Base-by-base conservation (phyloP, 768 basidiomycete genomes). In the Erythrobasidium yunnanense region DNA sequence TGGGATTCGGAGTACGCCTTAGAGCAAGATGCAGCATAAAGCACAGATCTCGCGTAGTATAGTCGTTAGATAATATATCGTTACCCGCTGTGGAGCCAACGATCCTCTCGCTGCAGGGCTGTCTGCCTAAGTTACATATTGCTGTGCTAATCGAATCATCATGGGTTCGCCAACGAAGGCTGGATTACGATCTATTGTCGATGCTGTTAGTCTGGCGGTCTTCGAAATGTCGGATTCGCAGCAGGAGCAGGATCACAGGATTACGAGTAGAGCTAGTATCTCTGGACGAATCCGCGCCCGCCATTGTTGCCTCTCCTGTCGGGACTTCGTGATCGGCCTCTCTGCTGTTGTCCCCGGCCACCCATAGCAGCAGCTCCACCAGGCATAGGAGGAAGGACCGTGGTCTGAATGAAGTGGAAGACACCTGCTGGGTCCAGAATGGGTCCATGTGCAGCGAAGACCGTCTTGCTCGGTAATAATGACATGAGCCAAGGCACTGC, bases 401-500 rank as follows among this genome's bases (percentile, higher is more conserved):
- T 63, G 20, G 42, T 51, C 49, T 13, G 11, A 29, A 63, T 27
- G 6, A 63, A 17, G 33, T 51, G 60, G 13, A 63, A 7, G 8
- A 63, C 25, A 32, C 52, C 47, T 34, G 32, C 47, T 38, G 32
- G 32, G 27, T 63, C 60, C 13, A 63, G 60, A 25, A 63, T 51
- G 2, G 60, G 60, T 27, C 60, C 60, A 33, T 63, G 60, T 18
- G 60, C 60, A 4, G 60, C 60, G 34, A 63, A 63, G 22, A 63
- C 60, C 23, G 60, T 63, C 47, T 63, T 63, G 45, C 23, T 27
- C n/a, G 60, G 42, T 18, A 63, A 35, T 25, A 34, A 38, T 25
- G 29, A 33, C 60, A 63, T 50, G 8, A 63, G 60, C 60, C 60
- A 63, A 3, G 60, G 60, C 18, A 63, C 52, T n/a, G 45, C 60